A percentile compares a stretch with the other conserved stretches of the same genome.
Conservation (phyloP, 306 rosid genomes). For the Corylus heterophylla region DNA sequence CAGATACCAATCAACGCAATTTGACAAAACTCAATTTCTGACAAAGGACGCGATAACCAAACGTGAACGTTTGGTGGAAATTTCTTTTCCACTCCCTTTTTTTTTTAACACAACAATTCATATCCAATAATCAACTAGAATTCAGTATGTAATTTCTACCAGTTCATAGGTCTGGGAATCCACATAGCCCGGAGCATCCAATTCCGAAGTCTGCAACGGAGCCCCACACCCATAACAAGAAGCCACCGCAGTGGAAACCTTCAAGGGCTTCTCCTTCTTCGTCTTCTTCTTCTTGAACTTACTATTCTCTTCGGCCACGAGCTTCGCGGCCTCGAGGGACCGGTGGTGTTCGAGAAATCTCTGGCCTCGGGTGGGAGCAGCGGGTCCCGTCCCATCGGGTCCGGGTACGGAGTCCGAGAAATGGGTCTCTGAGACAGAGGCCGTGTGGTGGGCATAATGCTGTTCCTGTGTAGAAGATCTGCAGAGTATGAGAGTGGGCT, state of each 20-base stretch:
- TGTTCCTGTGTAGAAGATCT: slow-evolving; percentile 31
- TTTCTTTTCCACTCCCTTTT: neutral
- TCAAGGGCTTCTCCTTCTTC: slow-evolving; percentile 53
- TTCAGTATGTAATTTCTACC: slow-evolving; percentile 33
- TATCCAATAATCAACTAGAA: neutral
- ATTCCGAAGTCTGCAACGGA: slow-evolving; percentile 71
- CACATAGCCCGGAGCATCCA: slow-evolving; percentile 76
- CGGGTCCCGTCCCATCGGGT: slow-evolving; percentile 69
- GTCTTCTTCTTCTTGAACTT: slow-evolving; percentile 33
- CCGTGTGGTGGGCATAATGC: slow-evolving; percentile 16
- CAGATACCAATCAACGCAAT: neutral
- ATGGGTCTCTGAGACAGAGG: slow-evolving; percentile 29
- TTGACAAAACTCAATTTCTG: neutral
- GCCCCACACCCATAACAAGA: slow-evolving; percentile 91
- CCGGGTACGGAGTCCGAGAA: slow-evolving; percentile 19
- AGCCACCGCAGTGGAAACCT: slow-evolving; percentile 45
- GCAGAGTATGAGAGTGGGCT: slow-evolving; percentile 38
- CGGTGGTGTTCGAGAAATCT: slow-evolving; percentile 64
- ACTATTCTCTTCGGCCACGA: slow-evolving; percentile 47
- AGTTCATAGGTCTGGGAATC: slow-evolving; percentile 64
- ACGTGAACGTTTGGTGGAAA: neutral
- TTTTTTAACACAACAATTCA: neutral
- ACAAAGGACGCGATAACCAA: neutral
- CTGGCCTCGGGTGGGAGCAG: slow-evolving; percentile 84
- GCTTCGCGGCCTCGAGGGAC: slow-evolving; percentile 60